Evolutionary conservation across 345 rosid genomes (phyloP), one percentile per base, ranked within the genome.

Genomic region (Ricinus communis): DNA sequence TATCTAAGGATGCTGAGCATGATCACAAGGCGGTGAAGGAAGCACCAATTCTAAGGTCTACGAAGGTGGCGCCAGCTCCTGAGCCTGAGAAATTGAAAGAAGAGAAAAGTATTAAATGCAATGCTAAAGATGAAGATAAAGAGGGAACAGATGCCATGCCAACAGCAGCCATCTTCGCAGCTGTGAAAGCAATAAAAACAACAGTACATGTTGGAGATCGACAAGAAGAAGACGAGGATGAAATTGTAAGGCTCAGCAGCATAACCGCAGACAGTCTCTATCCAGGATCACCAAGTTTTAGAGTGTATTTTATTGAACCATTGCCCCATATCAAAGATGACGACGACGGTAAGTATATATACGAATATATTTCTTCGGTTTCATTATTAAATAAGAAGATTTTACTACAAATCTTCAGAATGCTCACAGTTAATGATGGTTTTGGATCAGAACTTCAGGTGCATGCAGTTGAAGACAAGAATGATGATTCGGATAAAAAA

Each of bases 211-310:
- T 43, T 49, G 46, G 27, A 71, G 68, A 69, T 21, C n/a, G 62
- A 56, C 57, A 24, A 8, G 74, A 64, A 27, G 77, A 68, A 13
- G 67, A 28, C 0, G 72, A 69, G 3, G 71, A 27, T 8, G 55
- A 66, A 5, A 49, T 52, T 8, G 66, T 51, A 63, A n/a, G 71
- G 43, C 43, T 25, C 45, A 9, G 66, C 28, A 56, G 30, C 30
- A 9, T 36, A 8, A 33, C 8, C 1, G 49, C 38, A 51, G 24
- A 25, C 43, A 14, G 21, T 31, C 3, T 71, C 30, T 62, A 60
- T 47, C 74, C 71, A 51, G 71, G 79, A 25, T 74, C 84, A 2
- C 84, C 84, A 4, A 81, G 84, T 61, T 81, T 81, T 73, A 77
- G 84, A 57, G 77, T 81, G 33, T 81, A 74, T 69, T 74, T 67